Conservation (phyloP, 192 early-diverging fungal genomes). For the Entophlyctis luteolus region DNA sequence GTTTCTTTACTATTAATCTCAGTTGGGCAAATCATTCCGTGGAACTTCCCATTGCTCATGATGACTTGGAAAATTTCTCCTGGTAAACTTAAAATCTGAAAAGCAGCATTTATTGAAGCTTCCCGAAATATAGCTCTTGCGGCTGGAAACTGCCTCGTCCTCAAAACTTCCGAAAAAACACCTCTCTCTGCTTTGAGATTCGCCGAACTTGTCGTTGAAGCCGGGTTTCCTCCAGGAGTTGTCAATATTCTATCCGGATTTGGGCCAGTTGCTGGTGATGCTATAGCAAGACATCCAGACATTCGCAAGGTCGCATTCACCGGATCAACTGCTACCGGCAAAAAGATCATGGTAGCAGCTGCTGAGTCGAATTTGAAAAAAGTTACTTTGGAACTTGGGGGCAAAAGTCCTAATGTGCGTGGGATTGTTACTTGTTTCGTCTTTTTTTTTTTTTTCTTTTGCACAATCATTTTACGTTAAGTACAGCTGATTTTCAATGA, state of each 20-base stretch:
- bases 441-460: conserved; percentile 4
- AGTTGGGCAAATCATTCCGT: conserved; percentile 50
- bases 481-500: conserved; percentile 18
- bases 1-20: not conserved
- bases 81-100: conserved; percentile 35
- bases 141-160: conserved; percentile 65
- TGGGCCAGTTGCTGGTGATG: conserved; percentile 33
- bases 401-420: conserved; percentile 37
- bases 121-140: conserved; percentile 56
- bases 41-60: conserved; percentile 70
- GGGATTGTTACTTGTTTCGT: not conserved
- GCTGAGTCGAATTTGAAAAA: conserved; percentile 35
- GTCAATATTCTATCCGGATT: conserved; percentile 48
- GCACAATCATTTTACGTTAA: not conserved
- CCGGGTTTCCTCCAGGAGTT: conserved; percentile 43
- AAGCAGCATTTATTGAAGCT: conserved; percentile 36
- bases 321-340: conserved; percentile 35
- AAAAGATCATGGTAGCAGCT: conserved; percentile 28
- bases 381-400: conserved; percentile 50
- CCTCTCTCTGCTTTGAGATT: conserved; percentile 32
- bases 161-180: conserved; percentile 69
- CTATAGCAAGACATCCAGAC: conserved; percentile 37
- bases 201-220: conserved; percentile 34
- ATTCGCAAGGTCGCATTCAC: conserved; percentile 39
- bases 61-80: conserved; percentile 38